These are phyloP conservation scores for Inga laurina DNA, from an alignment of 306 rosid species.

Conservation along the genomic window DNA sequence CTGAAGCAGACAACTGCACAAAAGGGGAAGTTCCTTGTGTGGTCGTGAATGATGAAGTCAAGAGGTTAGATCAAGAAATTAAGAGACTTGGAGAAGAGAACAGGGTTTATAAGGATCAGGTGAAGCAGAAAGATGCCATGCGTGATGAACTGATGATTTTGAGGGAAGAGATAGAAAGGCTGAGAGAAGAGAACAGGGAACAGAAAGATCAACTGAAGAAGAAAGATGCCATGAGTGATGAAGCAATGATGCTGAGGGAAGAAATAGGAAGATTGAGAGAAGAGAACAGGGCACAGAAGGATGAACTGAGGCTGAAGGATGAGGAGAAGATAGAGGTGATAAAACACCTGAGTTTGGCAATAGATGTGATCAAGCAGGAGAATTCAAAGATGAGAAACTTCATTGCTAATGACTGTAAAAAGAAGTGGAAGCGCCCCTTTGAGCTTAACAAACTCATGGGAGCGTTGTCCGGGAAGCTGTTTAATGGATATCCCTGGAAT, in stretches of 20 bases:
- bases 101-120: slow-evolving; percentile 39
- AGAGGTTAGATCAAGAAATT: slow-evolving; percentile 50
- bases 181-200: slow-evolving; percentile 46
- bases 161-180: slow-evolving; percentile 44
- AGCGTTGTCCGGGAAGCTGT: slow-evolving; percentile 47
- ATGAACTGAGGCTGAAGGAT: slow-evolving; percentile 63
- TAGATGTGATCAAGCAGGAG: slow-evolving; percentile 74
- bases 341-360: slow-evolving; percentile 69
- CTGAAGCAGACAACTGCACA: slow-evolving; percentile 20
- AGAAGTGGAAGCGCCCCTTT: slow-evolving; percentile 51
- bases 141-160: slow-evolving; percentile 41
- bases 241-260: slow-evolving; percentile 50
- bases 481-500: slow-evolving; percentile 39
- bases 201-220: slow-evolving; percentile 40
- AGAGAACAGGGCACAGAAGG: slow-evolving; percentile 52
- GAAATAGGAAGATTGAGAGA: slow-evolving; percentile 52
- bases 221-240: slow-evolving; percentile 31
- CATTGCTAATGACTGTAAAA: slow-evolving; percentile 40
- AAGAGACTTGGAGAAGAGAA: slow-evolving; percentile 54
- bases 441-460: slow-evolving; percentile 54
- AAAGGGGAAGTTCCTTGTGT: slow-evolving; percentile 32
- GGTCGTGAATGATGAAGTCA: slow-evolving; percentile 41
- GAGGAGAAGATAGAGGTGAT: slow-evolving; percentile 79
- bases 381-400: slow-evolving; percentile 58
- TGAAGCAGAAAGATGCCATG: slow-evolving; percentile 10